Percentiles rank a stretch among this genome's conserved stretches.
phyloP scores from a whole-genome alignment of 2,329 filamentous ascomycete species.

The Moelleriella libera region DNA sequence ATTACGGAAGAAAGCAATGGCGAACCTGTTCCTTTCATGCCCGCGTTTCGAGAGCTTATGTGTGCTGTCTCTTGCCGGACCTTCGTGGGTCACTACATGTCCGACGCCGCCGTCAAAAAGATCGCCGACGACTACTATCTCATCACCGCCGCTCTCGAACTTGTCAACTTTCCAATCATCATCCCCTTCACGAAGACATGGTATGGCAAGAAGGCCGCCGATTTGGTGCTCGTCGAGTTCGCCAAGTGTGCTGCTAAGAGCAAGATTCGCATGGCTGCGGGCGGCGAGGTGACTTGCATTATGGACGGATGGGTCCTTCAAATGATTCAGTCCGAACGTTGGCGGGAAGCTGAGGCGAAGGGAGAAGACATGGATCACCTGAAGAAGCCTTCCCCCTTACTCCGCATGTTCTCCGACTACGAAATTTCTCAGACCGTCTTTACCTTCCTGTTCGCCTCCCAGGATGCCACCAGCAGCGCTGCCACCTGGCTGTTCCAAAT shows the following conservation, averaged over 20 bases:
- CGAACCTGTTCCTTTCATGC: slow-evolving; percentile 78
- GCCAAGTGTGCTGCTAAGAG: slow-evolving; percentile 84
- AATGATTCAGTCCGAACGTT: slow-evolving; percentile 74
- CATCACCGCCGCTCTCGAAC: slow-evolving; percentile 86
- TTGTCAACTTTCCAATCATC: slow-evolving; percentile 98
- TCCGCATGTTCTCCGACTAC: slow-evolving; percentile 78
- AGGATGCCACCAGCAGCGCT: slow-evolving; percentile 91
- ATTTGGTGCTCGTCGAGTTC: slow-evolving; percentile 85
- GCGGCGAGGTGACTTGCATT: slow-evolving; percentile 78
- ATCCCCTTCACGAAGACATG: slow-evolving; percentile 89
- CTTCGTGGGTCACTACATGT: slow-evolving; percentile 95
- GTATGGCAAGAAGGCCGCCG: slow-evolving; percentile 92
- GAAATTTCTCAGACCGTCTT: slow-evolving; percentile 91
- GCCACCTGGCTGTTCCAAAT: slow-evolving; percentile 92
- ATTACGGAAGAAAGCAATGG: slow-evolving; percentile 58
- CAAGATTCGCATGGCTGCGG: slow-evolving; percentile 81
- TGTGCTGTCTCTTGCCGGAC: slow-evolving; percentile 89
- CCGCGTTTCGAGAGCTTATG: slow-evolving; percentile 85
- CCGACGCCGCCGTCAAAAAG: slow-evolving; percentile 78
- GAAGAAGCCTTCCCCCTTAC: slow-evolving; percentile 68
- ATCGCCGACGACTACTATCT: slow-evolving; percentile 95
- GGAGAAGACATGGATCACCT: slow-evolving; percentile 53
- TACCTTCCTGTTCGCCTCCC: slow-evolving; percentile 93
- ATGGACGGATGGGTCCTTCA: slow-evolving; percentile 88
- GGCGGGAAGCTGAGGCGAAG: slow-evolving; percentile 63